A percentile compares a stretch with the other conserved stretches of the same genome.
Evolutionary conservation across 441 rosid genomes (phyloP).

Genomic region (Erodium moschatum): DNA sequence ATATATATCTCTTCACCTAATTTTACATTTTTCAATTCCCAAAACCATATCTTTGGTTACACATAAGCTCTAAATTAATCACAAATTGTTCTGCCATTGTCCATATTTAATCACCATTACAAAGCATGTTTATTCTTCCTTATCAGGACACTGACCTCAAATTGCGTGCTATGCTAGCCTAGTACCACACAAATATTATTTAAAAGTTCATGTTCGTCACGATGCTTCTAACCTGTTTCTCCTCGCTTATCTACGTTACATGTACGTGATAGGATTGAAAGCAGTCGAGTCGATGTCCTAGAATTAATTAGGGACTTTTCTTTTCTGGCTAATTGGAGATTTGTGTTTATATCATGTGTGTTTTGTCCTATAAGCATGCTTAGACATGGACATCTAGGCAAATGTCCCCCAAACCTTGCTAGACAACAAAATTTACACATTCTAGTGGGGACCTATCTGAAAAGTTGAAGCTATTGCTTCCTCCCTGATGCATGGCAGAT

Average conservation of each 20-base stretch:
- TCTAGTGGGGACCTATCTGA: conserved; percentile 23
- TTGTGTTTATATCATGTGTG: conserved; percentile 20
- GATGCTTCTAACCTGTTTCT: conserved; percentile 14
- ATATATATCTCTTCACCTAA: conserved; percentile 1
- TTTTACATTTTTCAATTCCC: conserved; percentile 17
- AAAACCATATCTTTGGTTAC: conserved; percentile 4
- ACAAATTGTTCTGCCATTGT: not conserved
- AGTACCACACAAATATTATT: not conserved
- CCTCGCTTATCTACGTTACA: not conserved
- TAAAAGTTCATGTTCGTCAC: not conserved
- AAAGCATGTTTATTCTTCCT: conserved; percentile 15
- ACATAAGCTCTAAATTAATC: not conserved
- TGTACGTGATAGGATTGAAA: conserved; percentile 19
- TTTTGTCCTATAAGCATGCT: conserved; percentile 32
- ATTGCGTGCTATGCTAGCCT: not conserved
- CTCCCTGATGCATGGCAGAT: not conserved
- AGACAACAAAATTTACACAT: conserved; percentile 37
- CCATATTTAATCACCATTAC: not conserved
- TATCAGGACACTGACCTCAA: not conserved
- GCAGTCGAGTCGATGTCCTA: conserved; percentile 25
- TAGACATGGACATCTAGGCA: conserved; percentile 29
- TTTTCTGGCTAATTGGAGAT: conserved; percentile 7
- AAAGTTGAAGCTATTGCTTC: conserved; percentile 2
- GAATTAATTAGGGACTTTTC: conserved; percentile 3
- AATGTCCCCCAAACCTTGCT: conserved; percentile 26